Evolutionary conservation across 2,329 filamentous ascomycete genomes (phyloP), one percentile per base, ranked within the genome.

Genomic region (Xylaria sp.): DNA sequence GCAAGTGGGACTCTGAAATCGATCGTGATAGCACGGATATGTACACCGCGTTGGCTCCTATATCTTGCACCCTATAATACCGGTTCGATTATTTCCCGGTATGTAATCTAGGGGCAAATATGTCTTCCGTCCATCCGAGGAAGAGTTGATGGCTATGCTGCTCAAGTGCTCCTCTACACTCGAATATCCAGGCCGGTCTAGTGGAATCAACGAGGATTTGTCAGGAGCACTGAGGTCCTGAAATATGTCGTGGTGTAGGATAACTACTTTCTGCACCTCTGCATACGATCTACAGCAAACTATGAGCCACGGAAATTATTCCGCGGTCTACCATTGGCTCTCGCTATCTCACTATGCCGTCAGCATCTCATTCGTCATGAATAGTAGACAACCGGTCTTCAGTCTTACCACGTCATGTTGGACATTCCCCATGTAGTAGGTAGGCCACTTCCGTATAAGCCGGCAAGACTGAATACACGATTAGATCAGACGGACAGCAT

Each of bases 351-450:
- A 50, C 45, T 17, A 68, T 68, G 66, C 62, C 36, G 66, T 68
- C 66, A 68, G 66, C 66, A 64, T 36, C 47, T 65, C 36, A 3
- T 48, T 65, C 39, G 27, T 21, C 32, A 61, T 39, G 42, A 36
- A 39, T 47, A 34, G 47, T 36, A 53, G 17, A 36, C 24, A n/a
- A 54, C 32, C 34, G n/a, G 50, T 34, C 17, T 45, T 36, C 21
- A 68, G 34, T 53, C 62, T 68, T 64, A 68, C 61, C 66, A 42
- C 47, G 54, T 57, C 42, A 47, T 45, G 32, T 56, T 21, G 34
- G 42, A 27, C 9, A 24, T 6, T 45, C 19, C 17, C 19, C 21
- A 32, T 6, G 51, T 51, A 21, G 24, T 9, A 32, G 2, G 14
- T 17, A 9, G 48, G 11, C 27, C 17, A 2, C 47, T 56, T 54